Evolutionary conservation across 495 filamentous ascomycete species (phyloP).

Genomic region (Trichoderma orchidacearum): DNA sequence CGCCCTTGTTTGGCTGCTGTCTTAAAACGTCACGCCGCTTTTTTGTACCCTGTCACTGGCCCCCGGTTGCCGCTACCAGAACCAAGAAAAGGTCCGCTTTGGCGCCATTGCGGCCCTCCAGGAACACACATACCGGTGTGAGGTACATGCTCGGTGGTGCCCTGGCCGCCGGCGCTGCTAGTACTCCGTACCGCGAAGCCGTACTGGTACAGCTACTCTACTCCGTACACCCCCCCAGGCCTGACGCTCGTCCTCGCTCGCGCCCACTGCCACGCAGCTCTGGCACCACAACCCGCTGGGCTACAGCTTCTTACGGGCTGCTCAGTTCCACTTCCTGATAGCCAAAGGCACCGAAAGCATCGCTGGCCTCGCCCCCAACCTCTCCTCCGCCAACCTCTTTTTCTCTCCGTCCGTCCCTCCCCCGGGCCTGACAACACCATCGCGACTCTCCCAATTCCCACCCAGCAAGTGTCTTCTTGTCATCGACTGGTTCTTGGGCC

Average conservation of each 20-base stretch:
- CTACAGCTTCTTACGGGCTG: not conserved
- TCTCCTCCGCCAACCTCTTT: not conserved
- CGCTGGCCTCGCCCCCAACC: not conserved
- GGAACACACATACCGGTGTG: no score
- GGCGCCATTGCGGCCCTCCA: no score
- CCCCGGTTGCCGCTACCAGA: not conserved
- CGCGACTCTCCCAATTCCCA: not conserved
- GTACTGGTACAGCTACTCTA: not conserved
- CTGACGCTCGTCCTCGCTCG: not conserved
- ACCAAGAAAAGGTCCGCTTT: no score
- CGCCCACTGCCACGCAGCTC: not conserved
- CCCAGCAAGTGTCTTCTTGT: not conserved
- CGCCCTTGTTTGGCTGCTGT: no score
- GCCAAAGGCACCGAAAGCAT: not conserved
- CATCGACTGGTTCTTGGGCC: no score
- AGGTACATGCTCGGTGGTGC: no score
- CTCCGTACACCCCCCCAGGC: not conserved
- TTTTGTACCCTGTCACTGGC: not conserved
- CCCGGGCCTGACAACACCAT: not conserved
- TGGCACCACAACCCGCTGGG: not conserved
- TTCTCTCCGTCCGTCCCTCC: not conserved
- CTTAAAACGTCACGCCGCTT: not conserved
- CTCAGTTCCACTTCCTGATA: not conserved
- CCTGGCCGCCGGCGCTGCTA: not conserved
- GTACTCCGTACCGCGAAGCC: not conserved